phyloP scores from a whole-genome alignment of 2,329 filamentous ascomycete genomes.

The Venturia carpophila region DNA sequence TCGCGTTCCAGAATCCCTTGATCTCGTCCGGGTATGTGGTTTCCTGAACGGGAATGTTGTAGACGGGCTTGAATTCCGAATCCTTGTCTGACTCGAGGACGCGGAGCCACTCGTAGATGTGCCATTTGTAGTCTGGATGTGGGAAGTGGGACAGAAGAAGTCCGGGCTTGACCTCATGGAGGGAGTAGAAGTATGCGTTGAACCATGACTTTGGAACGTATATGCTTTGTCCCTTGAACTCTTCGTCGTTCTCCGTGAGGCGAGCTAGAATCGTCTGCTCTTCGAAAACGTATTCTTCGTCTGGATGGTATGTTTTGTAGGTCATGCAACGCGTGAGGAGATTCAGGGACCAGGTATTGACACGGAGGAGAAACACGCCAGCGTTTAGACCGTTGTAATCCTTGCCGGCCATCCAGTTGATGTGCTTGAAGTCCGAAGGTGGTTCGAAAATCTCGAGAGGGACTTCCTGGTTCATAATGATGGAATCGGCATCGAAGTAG shows the following conservation, averaged over 20 bases:
- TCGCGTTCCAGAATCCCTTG: conserved; percentile 20
- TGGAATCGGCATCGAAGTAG: conserved; percentile 31
- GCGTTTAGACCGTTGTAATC: conserved; percentile 32
- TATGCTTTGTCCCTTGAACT: conserved; percentile 19
- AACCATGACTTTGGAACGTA: conserved; percentile 20
- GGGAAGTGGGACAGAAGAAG: conserved; percentile 20
- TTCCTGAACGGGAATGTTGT: conserved; percentile 18
- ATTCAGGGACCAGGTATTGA: conserved; percentile 30
- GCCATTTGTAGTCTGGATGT: conserved; percentile 21
- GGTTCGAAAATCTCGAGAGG: conserved; percentile 30
- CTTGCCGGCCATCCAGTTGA: conserved; percentile 28
- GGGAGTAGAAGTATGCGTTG: conserved; percentile 20
- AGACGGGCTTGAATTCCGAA: conserved; percentile 17
- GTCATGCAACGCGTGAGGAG: conserved; percentile 27
- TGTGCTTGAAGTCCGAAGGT: conserved; percentile 25
- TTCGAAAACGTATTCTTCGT: conserved; percentile 20
- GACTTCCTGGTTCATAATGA: conserved; percentile 31
- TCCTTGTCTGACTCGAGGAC: conserved; percentile 19
- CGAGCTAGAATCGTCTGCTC: conserved; percentile 20
- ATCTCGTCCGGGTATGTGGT: conserved; percentile 19
- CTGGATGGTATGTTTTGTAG: conserved; percentile 22
- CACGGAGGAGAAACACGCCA: conserved; percentile 30
- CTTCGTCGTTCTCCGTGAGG: conserved; percentile 20
- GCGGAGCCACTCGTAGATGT: conserved; percentile 20
- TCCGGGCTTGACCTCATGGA: conserved; percentile 20